Evolutionary conservation across 164 flowering plant species (phyloP).

Genomic region (Litsea cubeba): DNA sequence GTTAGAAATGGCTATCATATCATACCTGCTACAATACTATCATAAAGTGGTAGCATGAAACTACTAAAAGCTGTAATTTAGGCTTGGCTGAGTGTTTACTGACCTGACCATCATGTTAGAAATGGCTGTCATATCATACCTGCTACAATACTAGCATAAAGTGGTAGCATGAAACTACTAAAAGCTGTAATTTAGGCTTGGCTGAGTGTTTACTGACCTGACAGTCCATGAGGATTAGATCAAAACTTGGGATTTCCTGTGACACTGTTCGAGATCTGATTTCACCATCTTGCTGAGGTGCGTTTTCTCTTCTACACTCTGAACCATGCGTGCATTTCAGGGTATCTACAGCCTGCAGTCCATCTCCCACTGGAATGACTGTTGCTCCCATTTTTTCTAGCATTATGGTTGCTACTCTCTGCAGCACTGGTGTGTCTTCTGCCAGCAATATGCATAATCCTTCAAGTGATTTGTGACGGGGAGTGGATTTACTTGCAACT

Average conservation of each 20-base stretch:
- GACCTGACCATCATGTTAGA: no score
- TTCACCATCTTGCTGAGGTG: constrained; percentile 19
- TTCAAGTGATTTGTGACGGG: constrained; percentile 49
- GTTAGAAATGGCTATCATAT: not conserved
- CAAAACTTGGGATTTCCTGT: constrained; percentile 36
- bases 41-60: not conserved
- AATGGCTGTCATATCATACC: not conserved
- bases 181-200: not conserved
- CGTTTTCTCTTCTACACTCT: constrained; percentile 22
- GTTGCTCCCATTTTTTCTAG: constrained; percentile 87
- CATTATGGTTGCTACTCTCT: constrained; percentile 91
- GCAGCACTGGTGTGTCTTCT: constrained; percentile 91
- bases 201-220: constrained; percentile 48
- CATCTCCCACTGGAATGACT: constrained; percentile 81
- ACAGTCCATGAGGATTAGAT: constrained; percentile 95
- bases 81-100: constrained; percentile 3
- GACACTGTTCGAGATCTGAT: constrained; percentile 23
- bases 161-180: not conserved
- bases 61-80: not conserved
- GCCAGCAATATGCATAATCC: constrained; percentile 82
- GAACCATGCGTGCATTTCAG: constrained; percentile 33
- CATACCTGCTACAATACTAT: not conserved
- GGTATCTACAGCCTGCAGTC: constrained; percentile 85
- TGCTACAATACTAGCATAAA: not conserved
- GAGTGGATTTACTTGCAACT: constrained; percentile 15